Evolutionary conservation across 768 basidiomycete species (phyloP).

Genomic region (Candolleomyces aberdarensis): DNA sequence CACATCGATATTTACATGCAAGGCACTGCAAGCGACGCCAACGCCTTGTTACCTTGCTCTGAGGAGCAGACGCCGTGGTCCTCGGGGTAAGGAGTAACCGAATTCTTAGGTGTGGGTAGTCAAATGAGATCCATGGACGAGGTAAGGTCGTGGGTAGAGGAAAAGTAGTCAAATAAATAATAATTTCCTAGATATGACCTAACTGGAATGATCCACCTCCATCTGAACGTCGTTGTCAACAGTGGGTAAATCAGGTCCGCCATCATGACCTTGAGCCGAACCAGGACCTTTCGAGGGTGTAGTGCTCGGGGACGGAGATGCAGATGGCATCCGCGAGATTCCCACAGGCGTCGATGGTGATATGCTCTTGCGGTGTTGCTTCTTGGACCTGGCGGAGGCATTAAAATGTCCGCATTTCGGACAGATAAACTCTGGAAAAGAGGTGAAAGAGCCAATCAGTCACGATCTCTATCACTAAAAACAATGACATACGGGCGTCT

Average conservation of each 20-base stretch:
- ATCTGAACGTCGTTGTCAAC: slow-evolving; percentile 9
- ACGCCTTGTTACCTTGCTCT: no score
- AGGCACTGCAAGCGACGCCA: no score
- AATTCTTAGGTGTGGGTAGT: no score
- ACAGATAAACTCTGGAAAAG: slow-evolving; percentile 70
- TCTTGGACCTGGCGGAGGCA: slow-evolving; percentile 37
- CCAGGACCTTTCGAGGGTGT: neutral
- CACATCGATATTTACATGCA: no score
- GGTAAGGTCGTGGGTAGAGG: neutral
- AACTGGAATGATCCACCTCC: slow-evolving; percentile 8
- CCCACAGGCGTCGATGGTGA: slow-evolving; percentile 9
- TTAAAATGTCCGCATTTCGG: slow-evolving; percentile 88
- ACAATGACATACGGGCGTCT: slow-evolving; percentile 64
- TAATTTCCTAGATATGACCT: neutral
- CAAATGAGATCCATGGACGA: no score
- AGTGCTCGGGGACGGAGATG: neutral
- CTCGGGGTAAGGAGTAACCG: no score
- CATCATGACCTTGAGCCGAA: neutral
- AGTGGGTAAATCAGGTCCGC: slow-evolving; percentile 8
- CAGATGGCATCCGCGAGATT: slow-evolving; percentile 6
- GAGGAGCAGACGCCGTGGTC: no score
- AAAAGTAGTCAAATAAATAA: neutral
- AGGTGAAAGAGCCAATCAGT: neutral
- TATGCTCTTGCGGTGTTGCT: neutral
- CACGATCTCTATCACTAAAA: neutral